Base-by-base conservation (phyloP, 2,329 filamentous ascomycete genomes). In the Tolypocladium album region DNA sequence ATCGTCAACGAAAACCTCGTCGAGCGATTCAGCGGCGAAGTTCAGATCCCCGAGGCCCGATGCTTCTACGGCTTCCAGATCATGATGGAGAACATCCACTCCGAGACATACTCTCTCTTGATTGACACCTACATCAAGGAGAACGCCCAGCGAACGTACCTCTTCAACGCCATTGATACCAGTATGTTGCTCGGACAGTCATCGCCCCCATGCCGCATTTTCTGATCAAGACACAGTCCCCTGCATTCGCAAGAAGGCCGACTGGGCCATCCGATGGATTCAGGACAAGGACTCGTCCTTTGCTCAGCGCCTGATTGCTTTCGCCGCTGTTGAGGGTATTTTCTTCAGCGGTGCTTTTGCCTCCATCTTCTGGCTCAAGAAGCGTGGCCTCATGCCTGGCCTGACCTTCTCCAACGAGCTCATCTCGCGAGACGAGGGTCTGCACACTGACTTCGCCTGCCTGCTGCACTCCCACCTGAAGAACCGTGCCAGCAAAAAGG, bases 21-120 rank as follows among this genome's bases (percentile, higher is more conserved):
- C 62, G 92, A 97, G 85, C 90, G 94, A 64, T 99, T 99, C 86
- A 96, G 90, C 71, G 88, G 85, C 66, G 94, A 99, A 78, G 93
- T 99, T 38, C 94, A 99, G 79, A 87, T 97, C 61, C 93, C 94
- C 13, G 94, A 99, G 79, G 94, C 94, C 65, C 92, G 94, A 71
- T 99, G 94, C 87, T 99, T 99, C 84, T 99, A 99, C 77, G 94
- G 94, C 65, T 99, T 99, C 85, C 94, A 99, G 82, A 97, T 97
- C 81, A 99, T 99, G 94, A 97, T 99, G 90, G 94, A 99, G 84
- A 99, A 99, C 81, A 96, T 99, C 71, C 94, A 99, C 84, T 97
- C 94, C 20, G 94, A 99, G 82, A 99, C 94, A 59, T 99, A 99
- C 85, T 97, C 93, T 24, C 88, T 99, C 42, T 87, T 99, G 73